These are phyloP conservation scores for Tagetes patula DNA, from an alignment of 129 eudicot species.

Conservation along the genomic window DNA sequence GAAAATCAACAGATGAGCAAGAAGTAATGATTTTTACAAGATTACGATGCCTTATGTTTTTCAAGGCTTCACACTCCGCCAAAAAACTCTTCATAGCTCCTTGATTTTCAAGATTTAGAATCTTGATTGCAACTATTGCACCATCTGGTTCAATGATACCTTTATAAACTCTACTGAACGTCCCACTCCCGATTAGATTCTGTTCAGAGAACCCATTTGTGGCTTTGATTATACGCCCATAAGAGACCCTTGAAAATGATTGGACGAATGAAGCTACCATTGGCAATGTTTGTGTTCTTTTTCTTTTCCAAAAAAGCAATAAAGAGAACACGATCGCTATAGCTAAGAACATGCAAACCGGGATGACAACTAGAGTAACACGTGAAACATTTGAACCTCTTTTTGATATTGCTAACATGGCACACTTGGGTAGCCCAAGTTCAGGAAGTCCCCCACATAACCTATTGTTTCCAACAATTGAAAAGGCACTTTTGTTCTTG, in stretches of 20 bases:
- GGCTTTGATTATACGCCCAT: slow-evolving; percentile 36
- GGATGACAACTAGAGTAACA: too few relatives aligned
- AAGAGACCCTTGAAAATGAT: slow-evolving; percentile 35
- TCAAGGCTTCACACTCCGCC: slow-evolving; percentile 43
- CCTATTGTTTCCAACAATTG: too few relatives aligned
- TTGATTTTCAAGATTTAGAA: slow-evolving; percentile 34
- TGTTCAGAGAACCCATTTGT: slow-evolving; percentile 33
- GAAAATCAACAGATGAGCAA: slow-evolving; percentile 40
- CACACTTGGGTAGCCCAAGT: too few relatives aligned
- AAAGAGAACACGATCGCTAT: too few relatives aligned
- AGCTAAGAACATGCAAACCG: too few relatives aligned
- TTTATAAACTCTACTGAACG: slow-evolving; percentile 35
- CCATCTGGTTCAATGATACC: slow-evolving; percentile 34
- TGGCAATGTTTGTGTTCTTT: too few relatives aligned
- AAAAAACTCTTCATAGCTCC: slow-evolving; percentile 40
- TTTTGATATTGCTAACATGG: too few relatives aligned
- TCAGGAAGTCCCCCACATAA: too few relatives aligned
- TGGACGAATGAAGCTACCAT: too few relatives aligned
- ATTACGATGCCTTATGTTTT: slow-evolving; percentile 40
- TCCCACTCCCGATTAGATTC: slow-evolving; percentile 36
- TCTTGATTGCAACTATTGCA: slow-evolving; percentile 35
- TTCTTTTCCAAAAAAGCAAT: too few relatives aligned
- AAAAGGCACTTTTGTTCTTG: too few relatives aligned
- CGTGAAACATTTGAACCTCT: too few relatives aligned
- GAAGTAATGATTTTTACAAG: slow-evolving; percentile 38